phyloP scores from a whole-genome alignment of 2,329 filamentous ascomycete species.

The Zymoseptoria pseudotritici region DNA sequence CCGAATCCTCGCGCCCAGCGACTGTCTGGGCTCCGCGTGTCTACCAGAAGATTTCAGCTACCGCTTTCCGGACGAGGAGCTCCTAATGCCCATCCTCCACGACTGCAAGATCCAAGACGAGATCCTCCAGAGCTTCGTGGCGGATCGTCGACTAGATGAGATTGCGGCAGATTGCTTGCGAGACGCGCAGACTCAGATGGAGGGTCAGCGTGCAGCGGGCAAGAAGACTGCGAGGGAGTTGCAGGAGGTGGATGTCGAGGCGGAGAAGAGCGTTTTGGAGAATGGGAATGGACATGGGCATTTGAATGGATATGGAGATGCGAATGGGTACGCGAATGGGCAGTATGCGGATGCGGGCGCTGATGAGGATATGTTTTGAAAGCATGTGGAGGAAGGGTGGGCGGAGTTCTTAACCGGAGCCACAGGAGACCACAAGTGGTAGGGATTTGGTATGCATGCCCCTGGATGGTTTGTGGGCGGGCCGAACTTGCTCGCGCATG shows the following conservation, averaged over 20 bases:
- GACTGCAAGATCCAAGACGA: constrained; percentile 69
- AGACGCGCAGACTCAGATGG: constrained; percentile 25
- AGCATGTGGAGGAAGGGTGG: not conserved
- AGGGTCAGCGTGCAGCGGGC: not conserved
- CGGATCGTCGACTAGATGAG: constrained; percentile 60
- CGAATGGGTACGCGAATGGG: not conserved
- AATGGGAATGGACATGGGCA: not conserved
- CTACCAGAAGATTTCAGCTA: constrained; percentile 54
- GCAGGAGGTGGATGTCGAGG: constrained; percentile 2
- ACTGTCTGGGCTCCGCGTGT: constrained; percentile 46
- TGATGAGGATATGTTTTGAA: not conserved
- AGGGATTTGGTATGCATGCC: no score
- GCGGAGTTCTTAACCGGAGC: no score
- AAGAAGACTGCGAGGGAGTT: constrained; percentile 5
- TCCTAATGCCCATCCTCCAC: constrained; percentile 59
- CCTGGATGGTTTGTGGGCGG: no score
- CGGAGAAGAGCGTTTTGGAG: not conserved
- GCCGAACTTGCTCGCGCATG: no score
- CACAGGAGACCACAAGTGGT: no score
- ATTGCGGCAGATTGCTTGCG: constrained; percentile 51
- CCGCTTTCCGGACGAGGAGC: constrained; percentile 46
- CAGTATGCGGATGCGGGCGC: not conserved
- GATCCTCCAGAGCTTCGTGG: constrained; percentile 55
- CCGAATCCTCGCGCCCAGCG: constrained; percentile 20
- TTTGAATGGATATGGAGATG: not conserved